These are phyloP conservation scores for Rhodotorula sp. DNA, from an alignment of 1,284 basidiomycete species.

Conservation along the genomic window DNA sequence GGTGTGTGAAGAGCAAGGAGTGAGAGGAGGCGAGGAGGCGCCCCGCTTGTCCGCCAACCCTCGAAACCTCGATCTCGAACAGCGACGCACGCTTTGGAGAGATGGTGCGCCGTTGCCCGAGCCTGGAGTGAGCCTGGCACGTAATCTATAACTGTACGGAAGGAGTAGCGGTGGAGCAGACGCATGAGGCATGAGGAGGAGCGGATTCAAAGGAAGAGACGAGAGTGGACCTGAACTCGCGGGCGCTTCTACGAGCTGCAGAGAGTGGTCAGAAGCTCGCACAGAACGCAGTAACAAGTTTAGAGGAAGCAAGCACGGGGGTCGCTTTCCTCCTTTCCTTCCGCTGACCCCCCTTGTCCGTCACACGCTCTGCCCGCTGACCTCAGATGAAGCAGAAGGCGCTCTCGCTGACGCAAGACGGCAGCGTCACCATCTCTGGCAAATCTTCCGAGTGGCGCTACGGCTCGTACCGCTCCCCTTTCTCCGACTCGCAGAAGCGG, in stretches of 20 bases:
- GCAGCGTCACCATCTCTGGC: no score
- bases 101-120: no score
- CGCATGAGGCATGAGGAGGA: background rate
- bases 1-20: background rate
- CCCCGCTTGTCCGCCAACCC: no score
- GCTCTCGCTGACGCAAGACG: no score
- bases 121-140: no score
- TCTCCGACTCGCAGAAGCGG: background rate
- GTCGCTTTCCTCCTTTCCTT: background rate
- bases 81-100: no score
- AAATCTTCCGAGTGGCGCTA: background rate
- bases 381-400: background rate
- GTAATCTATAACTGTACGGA: no score
- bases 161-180: no score
- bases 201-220: background rate
- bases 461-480: background rate
- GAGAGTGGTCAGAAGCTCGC: background rate
- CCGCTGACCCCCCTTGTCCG: background rate
- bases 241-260: background rate
- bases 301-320: background rate
- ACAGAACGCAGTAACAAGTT: background rate
- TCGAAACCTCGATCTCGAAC: no score
- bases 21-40: no score
- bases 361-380: background rate
- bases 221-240: background rate